phyloP scores from a whole-genome alignment of 2,329 filamentous ascomycete species.

The Aspergillus ochraceoroseus region DNA sequence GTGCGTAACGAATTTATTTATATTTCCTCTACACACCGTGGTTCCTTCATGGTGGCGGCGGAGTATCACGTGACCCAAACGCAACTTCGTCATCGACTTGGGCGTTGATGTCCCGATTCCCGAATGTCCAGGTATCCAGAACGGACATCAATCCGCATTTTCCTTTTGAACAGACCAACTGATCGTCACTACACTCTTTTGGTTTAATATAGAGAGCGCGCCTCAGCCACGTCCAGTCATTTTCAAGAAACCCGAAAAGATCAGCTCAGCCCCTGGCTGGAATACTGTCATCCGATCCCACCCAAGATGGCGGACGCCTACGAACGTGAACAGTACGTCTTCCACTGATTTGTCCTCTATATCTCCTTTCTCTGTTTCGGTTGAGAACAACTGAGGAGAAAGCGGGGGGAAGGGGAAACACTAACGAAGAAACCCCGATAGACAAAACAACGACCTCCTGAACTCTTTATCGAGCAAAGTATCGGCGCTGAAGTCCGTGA shows the following conservation, averaged over 20 bases:
- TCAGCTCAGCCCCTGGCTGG: background rate
- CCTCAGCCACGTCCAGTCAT: too few relatives aligned
- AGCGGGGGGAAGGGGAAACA: too few relatives aligned
- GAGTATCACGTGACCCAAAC: too few relatives aligned
- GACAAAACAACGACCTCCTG: constrained; percentile 91
- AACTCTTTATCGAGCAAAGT: constrained; percentile 89
- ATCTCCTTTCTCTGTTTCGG: background rate
- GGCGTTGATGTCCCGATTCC: background rate
- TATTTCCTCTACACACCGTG: too few relatives aligned
- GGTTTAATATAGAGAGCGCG: too few relatives aligned
- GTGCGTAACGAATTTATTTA: constrained; percentile 7
- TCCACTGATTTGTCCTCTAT: background rate
- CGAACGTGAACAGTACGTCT: constrained; percentile 62
- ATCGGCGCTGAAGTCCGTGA: constrained; percentile 84
- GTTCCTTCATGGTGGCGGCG: too few relatives aligned
- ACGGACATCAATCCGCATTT: too few relatives aligned
- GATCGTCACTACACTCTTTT: too few relatives aligned
- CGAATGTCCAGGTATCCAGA: background rate
- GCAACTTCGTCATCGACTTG: too few relatives aligned
- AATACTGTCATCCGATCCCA: too few relatives aligned
- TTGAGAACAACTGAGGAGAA: constrained; percentile 12
- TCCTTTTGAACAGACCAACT: too few relatives aligned
- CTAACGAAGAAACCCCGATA: too few relatives aligned
- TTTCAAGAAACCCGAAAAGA: background rate
- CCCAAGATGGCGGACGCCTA: constrained; percentile 66